Percentiles rank a stretch among this genome's conserved stretches.
Evolutionary conservation across 345 rosid genomes (phyloP).

Genomic region (Mangifera indica): DNA sequence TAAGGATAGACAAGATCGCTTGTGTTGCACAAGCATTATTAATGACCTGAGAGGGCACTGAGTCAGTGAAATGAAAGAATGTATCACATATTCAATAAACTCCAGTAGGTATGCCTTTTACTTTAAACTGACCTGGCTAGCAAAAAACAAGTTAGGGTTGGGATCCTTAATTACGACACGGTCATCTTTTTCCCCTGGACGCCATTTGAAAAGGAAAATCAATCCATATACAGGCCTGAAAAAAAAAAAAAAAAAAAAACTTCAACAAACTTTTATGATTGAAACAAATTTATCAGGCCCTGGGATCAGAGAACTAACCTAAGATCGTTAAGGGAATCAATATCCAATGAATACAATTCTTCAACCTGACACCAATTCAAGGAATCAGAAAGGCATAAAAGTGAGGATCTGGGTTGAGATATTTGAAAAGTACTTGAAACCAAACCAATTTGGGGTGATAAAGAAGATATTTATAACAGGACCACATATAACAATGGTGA

Average conservation of each 20-base stretch:
- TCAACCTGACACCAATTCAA: conserved; percentile 66
- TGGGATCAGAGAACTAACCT: conserved; percentile 45
- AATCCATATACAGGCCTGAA: conserved; percentile 89
- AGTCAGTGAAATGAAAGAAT: not conserved
- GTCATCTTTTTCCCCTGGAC: conserved; percentile 86
- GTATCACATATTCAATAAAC: not conserved
- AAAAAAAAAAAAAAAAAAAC: conserved; percentile 9
- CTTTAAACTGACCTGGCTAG: conserved; percentile 69
- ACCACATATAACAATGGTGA: not conserved
- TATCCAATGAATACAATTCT: conserved; percentile 88
- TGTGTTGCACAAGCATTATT: conserved; percentile 99
- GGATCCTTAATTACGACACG: conserved; percentile 78
- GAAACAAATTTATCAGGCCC: not conserved
- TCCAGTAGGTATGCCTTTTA: not conserved
- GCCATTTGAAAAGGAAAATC: conserved; percentile 98
- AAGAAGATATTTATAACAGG: not conserved
- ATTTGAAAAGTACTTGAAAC: not conserved
- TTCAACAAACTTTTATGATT: not conserved
- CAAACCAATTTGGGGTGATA: not conserved
- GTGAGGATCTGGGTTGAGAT: no score
- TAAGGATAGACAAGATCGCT: conserved; percentile 85
- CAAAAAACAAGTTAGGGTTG: conserved; percentile 75
- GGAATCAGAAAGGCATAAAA: conserved; percentile 6
- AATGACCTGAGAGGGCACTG: conserved; percentile 55
- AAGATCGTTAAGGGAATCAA: conserved; percentile 79